Conservation (phyloP, 345 rosid species). For the Lepidium sativum region DNA sequence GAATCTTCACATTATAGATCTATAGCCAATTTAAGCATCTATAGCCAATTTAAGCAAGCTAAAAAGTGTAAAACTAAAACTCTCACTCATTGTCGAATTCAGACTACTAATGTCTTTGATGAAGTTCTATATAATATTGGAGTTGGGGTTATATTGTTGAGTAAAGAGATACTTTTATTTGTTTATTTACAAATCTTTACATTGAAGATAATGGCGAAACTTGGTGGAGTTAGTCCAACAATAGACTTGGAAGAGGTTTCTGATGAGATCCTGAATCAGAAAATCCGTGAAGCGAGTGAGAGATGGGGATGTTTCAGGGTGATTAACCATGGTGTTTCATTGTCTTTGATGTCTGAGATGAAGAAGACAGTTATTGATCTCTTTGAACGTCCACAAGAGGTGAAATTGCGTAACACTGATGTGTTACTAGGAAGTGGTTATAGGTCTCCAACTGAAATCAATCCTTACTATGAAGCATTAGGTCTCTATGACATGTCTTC, state of each 20-base stretch:
- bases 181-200: background rate
- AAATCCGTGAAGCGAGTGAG: slow-evolving; percentile 49
- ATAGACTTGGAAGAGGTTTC: slow-evolving; percentile 47
- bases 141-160: background rate
- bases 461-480: slow-evolving; percentile 78
- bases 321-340: slow-evolving; percentile 51
- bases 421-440: slow-evolving; percentile 74
- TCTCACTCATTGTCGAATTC: slow-evolving; percentile 7
- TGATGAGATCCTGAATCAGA: slow-evolving; percentile 29
- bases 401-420: slow-evolving; percentile 48
- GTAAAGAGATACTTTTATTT: background rate
- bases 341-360: slow-evolving; percentile 51
- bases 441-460: slow-evolving; percentile 37
- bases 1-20: slow-evolving; percentile 2
- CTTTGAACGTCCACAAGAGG: slow-evolving; percentile 56
- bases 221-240: slow-evolving; percentile 22
- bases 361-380: slow-evolving; percentile 51
- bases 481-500: slow-evolving; percentile 71
- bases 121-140: background rate
- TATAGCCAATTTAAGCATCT: background rate
- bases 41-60: background rate
- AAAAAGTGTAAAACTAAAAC: background rate
- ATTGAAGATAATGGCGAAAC: slow-evolving; percentile 6
- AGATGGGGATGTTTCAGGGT: slow-evolving; percentile 79
- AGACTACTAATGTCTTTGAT: background rate